Base-by-base conservation (phyloP, 2,329 filamentous ascomycete species). In the Falciphora oryzae region DNA sequence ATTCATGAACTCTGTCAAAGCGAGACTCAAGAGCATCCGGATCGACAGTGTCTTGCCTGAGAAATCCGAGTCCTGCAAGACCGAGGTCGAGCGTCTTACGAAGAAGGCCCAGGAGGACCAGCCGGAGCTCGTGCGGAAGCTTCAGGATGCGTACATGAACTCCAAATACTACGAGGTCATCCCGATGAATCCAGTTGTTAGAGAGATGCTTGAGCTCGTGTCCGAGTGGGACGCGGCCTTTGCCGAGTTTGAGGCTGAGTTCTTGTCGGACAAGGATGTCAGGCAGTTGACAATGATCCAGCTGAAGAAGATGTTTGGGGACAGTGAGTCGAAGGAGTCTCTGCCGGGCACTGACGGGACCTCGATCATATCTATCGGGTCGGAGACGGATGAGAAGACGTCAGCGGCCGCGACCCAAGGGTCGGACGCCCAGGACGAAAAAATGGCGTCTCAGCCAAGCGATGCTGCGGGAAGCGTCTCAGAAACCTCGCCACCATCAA, bases 151-250 rank as follows among this genome's bases (percentile, higher is more conserved):
- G 67, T 99, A 99, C 73, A 93, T 95, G 79, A 89, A 89, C 68
- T 97, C 93, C 2, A 93, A 92, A 73, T 98, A 98, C 73, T 99
- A 97, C 79, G 95, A 99, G 76, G 89, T 97, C 64, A 93, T 98
- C 62, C 95, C 96, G 0, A 84, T 99, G 68, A 99, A 98, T 70
- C 85, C 89, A 65, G 90, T 94, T 10, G 86, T 97, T 62, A 88
- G 94, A 69, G 90, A 92, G 65, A 95, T 97, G 81, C 88, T 98
- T 68, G 93, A 97, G 73, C 96, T 91, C 70, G 93, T 94, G 4
- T 88, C 93, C 27, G 92, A 93, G 68, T 99, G 95, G 95, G 96
- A 99, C 72, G 87, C 89, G 29, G 87, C 87, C 0, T 99, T 99
- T 77, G 83, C 87, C 65, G 90, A 95, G 64, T 98, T 99, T 66